Percentiles rank a stretch among this genome's conserved stretches.
Conservation (phyloP, 2,329 filamentous ascomycete genomes). For the Aspergillus pseudotamarii region DNA sequence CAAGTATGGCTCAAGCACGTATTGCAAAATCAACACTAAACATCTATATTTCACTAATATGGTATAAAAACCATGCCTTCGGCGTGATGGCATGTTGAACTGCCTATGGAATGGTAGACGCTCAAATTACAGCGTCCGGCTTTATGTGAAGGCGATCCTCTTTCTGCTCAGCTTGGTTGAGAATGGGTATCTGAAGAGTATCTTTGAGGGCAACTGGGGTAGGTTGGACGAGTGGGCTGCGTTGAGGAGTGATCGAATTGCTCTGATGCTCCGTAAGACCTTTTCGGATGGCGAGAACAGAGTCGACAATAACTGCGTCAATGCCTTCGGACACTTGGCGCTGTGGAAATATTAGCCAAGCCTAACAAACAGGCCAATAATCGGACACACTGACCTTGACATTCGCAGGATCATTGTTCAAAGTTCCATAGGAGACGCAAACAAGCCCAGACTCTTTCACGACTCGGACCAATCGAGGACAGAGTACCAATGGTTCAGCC, state of each 20-base stretch:
- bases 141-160: constrained; percentile 23
- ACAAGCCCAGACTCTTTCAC: constrained; percentile 94
- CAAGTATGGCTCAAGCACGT: background rate
- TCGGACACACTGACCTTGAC: constrained; percentile 68
- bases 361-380: background rate
- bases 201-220: constrained; percentile 24
- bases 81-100: background rate
- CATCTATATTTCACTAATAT: background rate
- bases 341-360: constrained; percentile 45
- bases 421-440: constrained; percentile 88
- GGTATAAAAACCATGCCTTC: background rate
- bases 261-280: constrained; percentile 65
- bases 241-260: constrained; percentile 29
- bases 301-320: constrained; percentile 96
- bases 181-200: constrained; percentile 28
- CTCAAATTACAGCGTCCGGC: constrained; percentile 15
- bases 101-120: background rate
- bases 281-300: constrained; percentile 87
- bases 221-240: constrained; percentile 27
- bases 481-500: constrained; percentile 86
- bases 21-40: background rate
- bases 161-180: constrained; percentile 28
- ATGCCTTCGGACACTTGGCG: constrained; percentile 93
- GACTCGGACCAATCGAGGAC: constrained; percentile 83
- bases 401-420: constrained; percentile 85